Evolutionary conservation across 805 yeast genomes (phyloP).

Genomic region (Pichia phayaonensis): DNA sequence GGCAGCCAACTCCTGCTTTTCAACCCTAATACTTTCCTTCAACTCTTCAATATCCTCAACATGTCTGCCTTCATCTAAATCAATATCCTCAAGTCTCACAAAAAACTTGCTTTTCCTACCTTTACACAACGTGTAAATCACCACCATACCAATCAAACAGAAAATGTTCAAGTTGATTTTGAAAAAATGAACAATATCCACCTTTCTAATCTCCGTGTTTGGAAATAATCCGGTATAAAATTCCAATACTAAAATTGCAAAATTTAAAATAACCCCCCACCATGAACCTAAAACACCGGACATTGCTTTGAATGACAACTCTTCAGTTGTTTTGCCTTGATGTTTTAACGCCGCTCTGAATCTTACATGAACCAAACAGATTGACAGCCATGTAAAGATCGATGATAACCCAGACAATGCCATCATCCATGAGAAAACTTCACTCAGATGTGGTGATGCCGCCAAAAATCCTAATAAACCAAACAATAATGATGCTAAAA

Average conservation of each 20-base stretch:
- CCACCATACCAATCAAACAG: constrained; percentile 42
- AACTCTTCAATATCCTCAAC: constrained; percentile 44
- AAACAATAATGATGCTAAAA: constrained; percentile 39
- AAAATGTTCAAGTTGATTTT: constrained; percentile 53
- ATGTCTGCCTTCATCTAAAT: constrained; percentile 52
- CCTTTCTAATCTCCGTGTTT: constrained; percentile 29
- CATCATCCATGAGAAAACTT: constrained; percentile 63
- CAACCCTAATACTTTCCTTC: constrained; percentile 43
- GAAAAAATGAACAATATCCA: constrained; percentile 51
- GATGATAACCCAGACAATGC: constrained; percentile 65
- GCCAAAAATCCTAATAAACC: constrained; percentile 54
- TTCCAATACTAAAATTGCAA: constrained; percentile 56
- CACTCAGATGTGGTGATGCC: constrained; percentile 43
- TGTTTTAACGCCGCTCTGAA: constrained; percentile 53
- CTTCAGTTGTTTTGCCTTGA: constrained; percentile 57
- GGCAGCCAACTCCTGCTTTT: constrained; percentile 34
- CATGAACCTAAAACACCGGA: constrained; percentile 57
- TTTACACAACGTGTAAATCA: constrained; percentile 27
- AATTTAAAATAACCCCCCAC: constrained; percentile 47
- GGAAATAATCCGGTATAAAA: constrained; percentile 77
- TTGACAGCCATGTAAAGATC: constrained; percentile 66
- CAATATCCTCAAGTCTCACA: constrained; percentile 40
- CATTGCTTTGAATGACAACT: constrained; percentile 55
- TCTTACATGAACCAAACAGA: constrained; percentile 54
- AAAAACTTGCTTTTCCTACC: constrained; percentile 36